Base-by-base conservation (phyloP, 495 filamentous ascomycete species). In the Xylaria palmicola region DNA sequence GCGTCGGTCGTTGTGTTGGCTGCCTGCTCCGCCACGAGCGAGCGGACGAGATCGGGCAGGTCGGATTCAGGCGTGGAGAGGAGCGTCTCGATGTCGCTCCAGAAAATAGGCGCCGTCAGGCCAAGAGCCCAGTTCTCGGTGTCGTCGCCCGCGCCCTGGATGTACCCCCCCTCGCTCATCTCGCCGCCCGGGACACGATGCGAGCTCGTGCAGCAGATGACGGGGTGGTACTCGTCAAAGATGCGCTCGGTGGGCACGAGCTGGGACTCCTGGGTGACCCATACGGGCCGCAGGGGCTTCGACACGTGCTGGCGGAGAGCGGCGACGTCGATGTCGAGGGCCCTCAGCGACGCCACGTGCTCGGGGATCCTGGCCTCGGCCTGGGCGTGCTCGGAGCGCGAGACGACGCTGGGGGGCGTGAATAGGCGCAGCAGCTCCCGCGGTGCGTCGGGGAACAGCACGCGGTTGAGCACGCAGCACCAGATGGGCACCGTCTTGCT, bases 401-500 rank as follows among this genome's bases (percentile, higher is more conserved):
- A 88, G 40, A 96, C 84, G 39, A 83, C 81, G 40, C 85, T 79
- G 0, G 86, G 83, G 12, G 90, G 89, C 4, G 87, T 86, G 61
- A 82, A 74, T 2, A 96, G 80, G 5, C 64, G 61, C 83, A 86
- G 65, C 67, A 73, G 59, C 65, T 68, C 24, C 56, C 70, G 13
- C 32, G 29, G 5, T 6, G 76, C 48, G 13, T 81, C 74, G 1
- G 88, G 88, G 71, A 96, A 96, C 19, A 97, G 73, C n/a, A 85
- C 74, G 26, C 82, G 79, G 70, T 98, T 98, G 59, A 97, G 67
- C 12, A 96, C 90, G 41, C 85, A 83, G 70, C 89, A 90, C 94
- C 94, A 98, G 59, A 96, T 92, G 0, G 94, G 94, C 6, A 98
- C 75, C 0, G 94, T 98, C 75, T 97, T 98, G 62, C 87, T 88